A percentile compares a stretch with the other conserved stretches of the same genome.
Conservation (phyloP, 2,329 filamentous ascomycete species). For the Nigrospora osmanthi region DNA sequence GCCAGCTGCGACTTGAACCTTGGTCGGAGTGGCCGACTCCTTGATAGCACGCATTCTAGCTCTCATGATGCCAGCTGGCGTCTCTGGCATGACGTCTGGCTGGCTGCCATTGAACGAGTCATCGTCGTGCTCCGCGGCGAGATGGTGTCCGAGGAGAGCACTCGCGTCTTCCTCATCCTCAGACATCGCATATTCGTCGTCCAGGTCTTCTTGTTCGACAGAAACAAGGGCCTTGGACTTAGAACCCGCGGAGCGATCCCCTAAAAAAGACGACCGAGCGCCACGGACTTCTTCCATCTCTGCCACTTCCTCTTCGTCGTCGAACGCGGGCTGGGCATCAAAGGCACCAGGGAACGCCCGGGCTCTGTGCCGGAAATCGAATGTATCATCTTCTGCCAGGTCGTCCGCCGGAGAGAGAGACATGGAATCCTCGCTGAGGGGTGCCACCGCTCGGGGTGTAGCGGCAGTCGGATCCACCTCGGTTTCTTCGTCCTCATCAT, state of each 20-base stretch:
- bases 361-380: constrained; percentile 43
- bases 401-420: constrained; percentile 16
- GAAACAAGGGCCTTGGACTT: constrained; percentile 52
- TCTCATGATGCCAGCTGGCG: constrained; percentile 54
- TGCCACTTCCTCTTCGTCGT: constrained; percentile 45
- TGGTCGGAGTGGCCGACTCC: constrained; percentile 48
- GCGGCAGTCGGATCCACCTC: constrained; percentile 32
- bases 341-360: constrained; percentile 71
- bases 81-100: constrained; percentile 36
- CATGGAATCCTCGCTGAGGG: constrained; percentile 13
- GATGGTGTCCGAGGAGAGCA: constrained; percentile 66
- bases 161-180: constrained; percentile 69
- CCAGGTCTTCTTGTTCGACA: constrained; percentile 60
- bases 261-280: constrained; percentile 75
- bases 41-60: constrained; percentile 58
- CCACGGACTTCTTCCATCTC: constrained; percentile 35
- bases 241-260: constrained; percentile 81
- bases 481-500: constrained; percentile 63
- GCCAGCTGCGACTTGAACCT: constrained; percentile 55
- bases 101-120: constrained; percentile 46
- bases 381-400: constrained; percentile 44
- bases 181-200: constrained; percentile 69
- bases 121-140: constrained; percentile 65
- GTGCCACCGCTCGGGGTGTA: constrained; percentile 10
- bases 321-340: constrained; percentile 48